phyloP scores from a whole-genome alignment of 306 rosid species.

The Glycine soja region DNA sequence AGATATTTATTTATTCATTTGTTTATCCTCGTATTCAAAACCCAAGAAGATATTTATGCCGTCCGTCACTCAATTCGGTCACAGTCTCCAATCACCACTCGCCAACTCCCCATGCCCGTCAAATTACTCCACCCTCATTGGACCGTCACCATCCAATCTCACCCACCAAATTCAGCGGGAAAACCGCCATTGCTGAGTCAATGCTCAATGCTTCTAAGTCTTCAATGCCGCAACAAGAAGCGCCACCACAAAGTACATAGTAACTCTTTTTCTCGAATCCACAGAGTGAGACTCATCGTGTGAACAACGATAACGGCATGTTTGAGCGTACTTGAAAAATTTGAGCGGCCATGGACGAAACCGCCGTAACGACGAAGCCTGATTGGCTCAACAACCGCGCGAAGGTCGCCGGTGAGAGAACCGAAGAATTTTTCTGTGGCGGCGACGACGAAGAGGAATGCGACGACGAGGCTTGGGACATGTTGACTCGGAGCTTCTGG shows the following conservation, averaged over 20 bases:
- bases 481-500: slow-evolving; percentile 44
- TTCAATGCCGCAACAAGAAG: background rate
- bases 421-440: background rate
- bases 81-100: slow-evolving; percentile 11
- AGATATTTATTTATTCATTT: slow-evolving; percentile 39
- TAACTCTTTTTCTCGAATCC: background rate
- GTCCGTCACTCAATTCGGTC: background rate
- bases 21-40: background rate
- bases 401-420: slow-evolving; percentile 12
- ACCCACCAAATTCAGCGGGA: background rate
- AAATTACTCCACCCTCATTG: background rate
- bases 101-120: background rate
- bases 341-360: slow-evolving; percentile 36
- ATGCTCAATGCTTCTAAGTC: background rate
- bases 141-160: slow-evolving; percentile 15
- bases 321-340: slow-evolving; percentile 8
- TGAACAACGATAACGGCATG: slow-evolving; percentile 14
- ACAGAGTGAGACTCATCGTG: background rate
- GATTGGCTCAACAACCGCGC: slow-evolving; percentile 22
- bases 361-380: slow-evolving; percentile 7
- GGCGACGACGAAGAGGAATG: background rate
- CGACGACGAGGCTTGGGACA: slow-evolving; percentile 41
- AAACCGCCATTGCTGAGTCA: slow-evolving; percentile 29
- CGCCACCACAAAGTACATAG: background rate
- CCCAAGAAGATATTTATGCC: background rate